Base-by-base conservation (phyloP, 805 yeast genomes). In the Saccharomycodes ludwigii region DNA sequence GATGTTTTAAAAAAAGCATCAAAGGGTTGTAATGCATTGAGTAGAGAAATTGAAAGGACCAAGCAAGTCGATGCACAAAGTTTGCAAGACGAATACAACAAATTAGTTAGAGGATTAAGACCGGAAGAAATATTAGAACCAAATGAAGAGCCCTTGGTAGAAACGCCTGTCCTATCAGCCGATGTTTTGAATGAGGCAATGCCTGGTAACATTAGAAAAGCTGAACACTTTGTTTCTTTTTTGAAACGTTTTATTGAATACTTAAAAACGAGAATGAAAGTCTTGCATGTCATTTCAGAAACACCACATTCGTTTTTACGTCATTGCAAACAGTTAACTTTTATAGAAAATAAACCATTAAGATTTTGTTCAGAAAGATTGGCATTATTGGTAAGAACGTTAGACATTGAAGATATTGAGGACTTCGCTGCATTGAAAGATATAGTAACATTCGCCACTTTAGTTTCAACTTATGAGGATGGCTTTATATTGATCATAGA, bases 161-260 rank as follows among this genome's bases (percentile, higher is more conserved):
- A 86, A 26, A 83, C 83, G 32, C 98, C 98, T 0, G 82, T 78
- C 0, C 58, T 91, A 28, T 83, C 97, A 0, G 70, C 72, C 30
- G 98, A 91, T 55, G 59, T 91, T 20, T 59, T 91, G 26, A 77
- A 74, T 26, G 98, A 91, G 51, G 96, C 97, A 0, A 75, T 91
- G 8, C 99, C 99, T 0, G 99, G 99, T 9, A 91, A 93, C 44
- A 91, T 91, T 26, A 67, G 98, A 42, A 74, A 94, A 46, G 99
- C 97, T 0, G 97, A 93, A 49, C 98, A 91, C 61, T 91, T 91
- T 47, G 77, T 91, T 11, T 84, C 96, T 3, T 91, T 91, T 48
- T 65, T 91, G 52, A 83, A 86, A 47, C 64, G 99, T 41, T 81
- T 91, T 43, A 82, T 91, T 19, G 99, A 91, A 50, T 91, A 91